Evolutionary conservation across 2,329 filamentous ascomycete species (phyloP).

Genomic region (Geosmithia putterillii): DNA sequence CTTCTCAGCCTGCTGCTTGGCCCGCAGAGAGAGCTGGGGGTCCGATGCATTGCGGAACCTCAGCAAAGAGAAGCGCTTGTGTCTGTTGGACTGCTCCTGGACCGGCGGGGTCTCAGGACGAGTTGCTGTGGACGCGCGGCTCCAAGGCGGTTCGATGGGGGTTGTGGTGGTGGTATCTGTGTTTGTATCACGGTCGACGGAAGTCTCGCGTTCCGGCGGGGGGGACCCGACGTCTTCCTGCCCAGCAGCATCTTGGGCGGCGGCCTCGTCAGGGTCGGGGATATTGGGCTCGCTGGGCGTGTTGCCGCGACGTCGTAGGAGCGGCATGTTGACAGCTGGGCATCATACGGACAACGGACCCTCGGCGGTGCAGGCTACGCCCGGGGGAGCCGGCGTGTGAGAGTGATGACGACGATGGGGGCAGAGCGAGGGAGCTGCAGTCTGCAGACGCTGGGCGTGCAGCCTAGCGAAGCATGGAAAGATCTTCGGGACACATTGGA

Average conservation of each 20-base stretch:
- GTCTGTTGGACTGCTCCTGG: constrained; percentile 42
- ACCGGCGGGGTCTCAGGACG: constrained; percentile 36
- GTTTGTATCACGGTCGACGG: constrained; percentile 1
- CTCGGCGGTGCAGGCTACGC: background rate
- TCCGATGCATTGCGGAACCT: constrained; percentile 89
- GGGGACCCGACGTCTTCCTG: background rate
- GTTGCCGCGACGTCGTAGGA: constrained; percentile 47
- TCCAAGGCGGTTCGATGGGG: constrained; percentile 6
- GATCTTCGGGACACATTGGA: constrained; percentile 2
- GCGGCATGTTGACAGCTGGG: constrained; percentile 38
- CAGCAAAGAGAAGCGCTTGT: constrained; percentile 57
- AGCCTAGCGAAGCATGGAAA: constrained; percentile 2
- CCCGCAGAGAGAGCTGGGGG: constrained; percentile 67
- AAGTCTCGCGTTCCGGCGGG: background rate
- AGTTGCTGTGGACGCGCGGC: constrained; percentile 11
- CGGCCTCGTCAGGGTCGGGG: constrained; percentile 30
- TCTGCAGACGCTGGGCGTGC: constrained; percentile 1
- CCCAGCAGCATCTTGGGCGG: constrained; percentile 3
- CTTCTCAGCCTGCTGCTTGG: constrained; percentile 53
- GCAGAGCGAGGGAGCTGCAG: constrained; percentile 1
- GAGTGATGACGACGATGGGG: background rate
- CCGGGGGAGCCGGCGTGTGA: background rate
- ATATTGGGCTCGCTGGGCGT: constrained; percentile 47
- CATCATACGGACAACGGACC: constrained; percentile 21
- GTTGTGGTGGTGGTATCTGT: constrained; percentile 2